Conservation (phyloP, 192 early-diverging fungal species). For the Entomortierella parvispora region DNA sequence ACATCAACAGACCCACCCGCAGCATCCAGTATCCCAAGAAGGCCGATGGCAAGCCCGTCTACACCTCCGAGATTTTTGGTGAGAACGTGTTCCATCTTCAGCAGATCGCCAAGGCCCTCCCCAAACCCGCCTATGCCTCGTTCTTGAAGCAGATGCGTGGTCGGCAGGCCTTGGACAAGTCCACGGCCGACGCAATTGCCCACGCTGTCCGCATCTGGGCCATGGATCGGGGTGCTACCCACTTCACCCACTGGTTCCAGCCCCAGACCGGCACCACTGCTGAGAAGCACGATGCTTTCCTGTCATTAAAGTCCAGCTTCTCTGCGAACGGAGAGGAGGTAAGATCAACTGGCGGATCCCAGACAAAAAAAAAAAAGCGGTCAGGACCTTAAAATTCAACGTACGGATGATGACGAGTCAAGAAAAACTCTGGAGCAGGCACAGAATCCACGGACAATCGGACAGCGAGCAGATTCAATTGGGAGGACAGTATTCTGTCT, state of each 20-base stretch:
- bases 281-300: slow-evolving; percentile 99
- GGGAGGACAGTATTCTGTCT: no score
- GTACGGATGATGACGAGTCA: slow-evolving; percentile 6
- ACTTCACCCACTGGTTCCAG: slow-evolving; percentile 99
- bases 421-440: slow-evolving; percentile 59
- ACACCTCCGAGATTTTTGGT: slow-evolving; percentile 92
- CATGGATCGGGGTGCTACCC: slow-evolving; percentile 95
- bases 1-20: slow-evolving; percentile 75
- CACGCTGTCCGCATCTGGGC: slow-evolving; percentile 99
- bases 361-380: neutral
- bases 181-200: slow-evolving; percentile 98
- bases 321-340: slow-evolving; percentile 88
- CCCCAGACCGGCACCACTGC: slow-evolving; percentile 98
- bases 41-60: slow-evolving; percentile 74
- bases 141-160: slow-evolving; percentile 96
- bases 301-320: slow-evolving; percentile 88
- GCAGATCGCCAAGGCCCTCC: slow-evolving; percentile 87
- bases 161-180: slow-evolving; percentile 88
- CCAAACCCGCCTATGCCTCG: slow-evolving; percentile 94
- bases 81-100: slow-evolving; percentile 94
- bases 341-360: slow-evolving; percentile 62
- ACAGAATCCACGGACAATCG: neutral
- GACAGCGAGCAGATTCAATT: no score
- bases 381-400: neutral
- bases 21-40: slow-evolving; percentile 79